These are phyloP conservation scores for Starmerella scarabaei DNA, from an alignment of 805 yeast species.

Conservation along the genomic window DNA sequence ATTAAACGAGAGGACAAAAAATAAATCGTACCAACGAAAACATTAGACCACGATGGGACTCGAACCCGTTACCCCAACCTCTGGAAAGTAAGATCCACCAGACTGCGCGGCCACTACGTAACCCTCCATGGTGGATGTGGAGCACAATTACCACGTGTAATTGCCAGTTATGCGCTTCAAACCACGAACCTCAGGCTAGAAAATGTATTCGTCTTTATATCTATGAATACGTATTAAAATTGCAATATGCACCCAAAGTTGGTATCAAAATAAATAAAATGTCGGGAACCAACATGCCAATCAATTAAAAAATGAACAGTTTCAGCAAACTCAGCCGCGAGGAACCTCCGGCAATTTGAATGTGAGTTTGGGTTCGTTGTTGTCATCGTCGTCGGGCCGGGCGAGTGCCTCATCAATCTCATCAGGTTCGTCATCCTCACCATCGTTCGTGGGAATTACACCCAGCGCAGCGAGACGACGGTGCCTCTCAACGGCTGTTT, in stretches of 20 bases:
- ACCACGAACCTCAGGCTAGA: too few relatives aligned
- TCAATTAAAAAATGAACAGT: too few relatives aligned
- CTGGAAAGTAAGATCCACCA: conserved; percentile 20
- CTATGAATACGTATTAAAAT: too few relatives aligned
- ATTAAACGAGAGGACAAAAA: too few relatives aligned
- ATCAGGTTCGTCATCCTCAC: conserved; percentile 17
- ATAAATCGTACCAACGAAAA: conserved; percentile 1
- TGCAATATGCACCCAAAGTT: too few relatives aligned
- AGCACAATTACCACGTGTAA: too few relatives aligned
- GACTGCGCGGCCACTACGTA: conserved; percentile 15
- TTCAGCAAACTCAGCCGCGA: too few relatives aligned
- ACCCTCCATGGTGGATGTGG: too few relatives aligned
- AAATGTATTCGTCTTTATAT: too few relatives aligned
- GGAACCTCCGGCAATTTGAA: conserved; percentile 15
- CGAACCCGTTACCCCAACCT: conserved; percentile 26
- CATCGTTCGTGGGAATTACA: conserved; percentile 21
- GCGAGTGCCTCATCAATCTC: neutral
- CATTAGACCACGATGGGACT: conserved; percentile 24
- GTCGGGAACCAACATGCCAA: too few relatives aligned
- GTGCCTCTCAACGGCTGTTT: conserved; percentile 53
- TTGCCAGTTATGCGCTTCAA: too few relatives aligned
- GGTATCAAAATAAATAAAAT: too few relatives aligned
- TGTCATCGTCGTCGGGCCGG: conserved; percentile 6
- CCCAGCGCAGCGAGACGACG: conserved; percentile 40
- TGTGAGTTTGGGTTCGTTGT: conserved; percentile 14